Evolutionary conservation across 2,329 filamentous ascomycete genomes (phyloP).

Genomic region (Beauveria caledonica): DNA sequence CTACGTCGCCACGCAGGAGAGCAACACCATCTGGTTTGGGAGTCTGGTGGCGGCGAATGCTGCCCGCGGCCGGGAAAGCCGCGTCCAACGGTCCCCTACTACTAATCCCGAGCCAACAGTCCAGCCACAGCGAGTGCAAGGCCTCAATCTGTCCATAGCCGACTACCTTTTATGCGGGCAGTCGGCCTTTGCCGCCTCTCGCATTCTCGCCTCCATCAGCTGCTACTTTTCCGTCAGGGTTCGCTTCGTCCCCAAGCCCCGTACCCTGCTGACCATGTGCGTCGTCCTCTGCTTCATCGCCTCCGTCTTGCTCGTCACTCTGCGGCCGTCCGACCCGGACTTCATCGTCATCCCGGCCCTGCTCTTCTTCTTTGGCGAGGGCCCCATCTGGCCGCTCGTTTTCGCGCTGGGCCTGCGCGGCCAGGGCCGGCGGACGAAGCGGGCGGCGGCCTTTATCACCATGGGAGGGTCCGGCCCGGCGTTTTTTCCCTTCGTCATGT

Average conservation of each 20-base stretch:
- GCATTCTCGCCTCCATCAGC: conserved; percentile 58
- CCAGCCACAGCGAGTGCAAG: conserved; percentile 28
- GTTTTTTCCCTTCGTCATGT: conserved; percentile 66
- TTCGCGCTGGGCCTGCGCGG: conserved; percentile 73
- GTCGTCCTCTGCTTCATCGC: conserved; percentile 53
- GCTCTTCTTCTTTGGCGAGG: conserved; percentile 72
- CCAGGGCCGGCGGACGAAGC: conserved; percentile 71
- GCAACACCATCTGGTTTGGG: conserved; percentile 52
- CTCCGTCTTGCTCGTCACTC: conserved; percentile 37
- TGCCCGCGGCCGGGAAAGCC: conserved; percentile 13
- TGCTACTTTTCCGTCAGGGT: conserved; percentile 48
- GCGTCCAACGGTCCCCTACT: conserved; percentile 22
- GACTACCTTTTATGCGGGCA: conserved; percentile 68
- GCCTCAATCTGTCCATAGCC: conserved; percentile 45
- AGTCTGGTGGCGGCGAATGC: conserved; percentile 36
- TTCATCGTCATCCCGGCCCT: conserved; percentile 52
- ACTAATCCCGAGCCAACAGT: not conserved
- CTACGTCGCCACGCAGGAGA: conserved; percentile 69
- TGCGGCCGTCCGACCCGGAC: conserved; percentile 38
- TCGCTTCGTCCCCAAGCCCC: conserved; percentile 52
- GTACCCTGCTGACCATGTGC: conserved; percentile 59
- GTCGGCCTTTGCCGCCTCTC: conserved; percentile 62
- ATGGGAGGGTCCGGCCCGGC: conserved; percentile 67
- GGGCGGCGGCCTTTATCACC: conserved; percentile 68
- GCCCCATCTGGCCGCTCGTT: conserved; percentile 74